Base-by-base conservation (phyloP, 2,329 filamentous ascomycete species). In the Cladophialophora carrionii region DNA sequence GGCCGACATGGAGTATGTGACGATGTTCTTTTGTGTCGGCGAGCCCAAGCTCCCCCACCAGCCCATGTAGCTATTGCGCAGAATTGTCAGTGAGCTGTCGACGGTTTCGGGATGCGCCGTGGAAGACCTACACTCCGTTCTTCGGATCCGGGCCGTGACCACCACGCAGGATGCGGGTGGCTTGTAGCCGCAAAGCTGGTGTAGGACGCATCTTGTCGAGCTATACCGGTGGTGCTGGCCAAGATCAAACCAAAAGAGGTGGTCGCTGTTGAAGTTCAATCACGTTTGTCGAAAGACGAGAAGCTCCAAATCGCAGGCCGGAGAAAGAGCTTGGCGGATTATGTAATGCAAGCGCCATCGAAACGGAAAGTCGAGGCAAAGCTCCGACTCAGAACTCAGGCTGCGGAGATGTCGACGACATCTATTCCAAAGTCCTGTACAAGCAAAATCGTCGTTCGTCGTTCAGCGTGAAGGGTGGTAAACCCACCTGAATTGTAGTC, bases 1-100 rank as follows among this genome's bases (percentile, higher is more conserved):
- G 72, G 90, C 81, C 73, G 91, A 89, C 72, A 99, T 77, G 71
- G 88, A 85, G 82, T 96, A 98, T 74, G 83, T 82, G 63, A 83
- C 80, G 66, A 89, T 81, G 74, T 86, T 86, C 75, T 86, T 86
- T 76, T 88, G 86, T 43, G 81, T 77, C 73, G 74, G 80, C 55
- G 78, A 80, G 70, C 81, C 80, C 81, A 93, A 81, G 74, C 82
- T 81, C 74, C 90, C 90, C 89, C 90, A 94, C 78, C 80, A 80
- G 72, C 90, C 90, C 65, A 93, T 80, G 79, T 83, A 92, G 77
- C 90, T 93, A 73, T 71, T 69, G 22, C 67, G 5, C 61, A 29
- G 58, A 54, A 46, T 59, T 31, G 70, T 79, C 67, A 78, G 74
- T 65, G 37, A 31, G 37, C 37, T 43, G 8, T 43, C 37, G 2